Base-by-base conservation (phyloP, 2,329 filamentous ascomycete genomes). In the Pseudogymnoascus sp. region DNA sequence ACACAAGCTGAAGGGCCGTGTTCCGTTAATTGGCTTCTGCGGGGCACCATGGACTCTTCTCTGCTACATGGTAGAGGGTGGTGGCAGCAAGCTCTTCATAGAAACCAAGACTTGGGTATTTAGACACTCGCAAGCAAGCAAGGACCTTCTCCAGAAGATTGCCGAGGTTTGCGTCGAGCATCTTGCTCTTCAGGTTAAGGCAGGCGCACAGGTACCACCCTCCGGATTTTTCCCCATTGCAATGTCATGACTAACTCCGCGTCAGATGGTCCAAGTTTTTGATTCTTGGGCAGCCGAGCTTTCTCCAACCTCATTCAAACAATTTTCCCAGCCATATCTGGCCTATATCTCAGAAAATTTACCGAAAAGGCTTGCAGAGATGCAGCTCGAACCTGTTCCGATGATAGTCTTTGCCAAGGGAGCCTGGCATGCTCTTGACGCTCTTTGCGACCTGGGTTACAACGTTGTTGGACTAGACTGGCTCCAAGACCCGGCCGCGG, bases 371-470 rank as follows among this genome's bases (percentile, higher is more conserved):
- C 77, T 97, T 62, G 78, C 83, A 67, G 88, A 90, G 72, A 80
- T 95, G 71, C 86, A 86, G 0, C 76, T 93, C 59, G 89, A 92
- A 62, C 81, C 79, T 9, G 93, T 99, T 2, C 94, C 94, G 2
- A 97, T 97, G 92, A 95, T 92, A 4, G 92, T 97, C 22, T 99
- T 99, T 74, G 92, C 94, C 36, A 99, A 99, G 79, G 94, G 94
- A 9, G 93, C 94, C 9, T 97, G 94, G 90, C 94, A 96, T 74
- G 91, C 92, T 3, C 81, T 99, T 57, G 90, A 97, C 68, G 86
- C 89, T 33, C 83, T 94, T 18, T 97, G 92, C 77, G 79, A 92
- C 70, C 84, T 92, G 14, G 92, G 92, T 39, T 99, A 97, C 78
- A 85, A 97, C 70, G 91, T 97, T 37, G 89, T 99, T 61, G 91